phyloP scores from a whole-genome alignment of 2,329 filamentous ascomycete species.

The Hypomyces rosellus region DNA sequence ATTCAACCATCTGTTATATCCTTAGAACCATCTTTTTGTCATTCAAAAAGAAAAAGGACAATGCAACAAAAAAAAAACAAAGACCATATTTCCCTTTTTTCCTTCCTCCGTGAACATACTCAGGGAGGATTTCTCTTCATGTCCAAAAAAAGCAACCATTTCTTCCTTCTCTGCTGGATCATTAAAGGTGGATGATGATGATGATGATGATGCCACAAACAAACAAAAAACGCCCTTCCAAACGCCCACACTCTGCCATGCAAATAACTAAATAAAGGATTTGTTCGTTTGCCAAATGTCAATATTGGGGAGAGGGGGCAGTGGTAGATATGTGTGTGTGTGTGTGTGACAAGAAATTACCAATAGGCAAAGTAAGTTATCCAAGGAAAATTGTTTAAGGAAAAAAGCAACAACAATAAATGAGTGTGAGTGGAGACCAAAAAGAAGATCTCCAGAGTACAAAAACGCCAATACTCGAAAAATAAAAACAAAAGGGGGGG shows the following conservation, averaged over 20 bases:
- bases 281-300: no score
- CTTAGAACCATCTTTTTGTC: no score
- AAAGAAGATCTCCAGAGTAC: neutral
- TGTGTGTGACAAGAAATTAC: no score
- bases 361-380: neutral
- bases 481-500: neutral
- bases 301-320: no score
- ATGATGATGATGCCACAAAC: neutral
- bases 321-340: no score
- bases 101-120: neutral
- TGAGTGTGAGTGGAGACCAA: neutral
- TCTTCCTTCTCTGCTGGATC: neutral
- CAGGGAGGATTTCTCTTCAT: neutral
- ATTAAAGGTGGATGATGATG: neutral
- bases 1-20: neutral
- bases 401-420: neutral
- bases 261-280: no score
- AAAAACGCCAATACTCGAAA: slow-evolving; percentile 2
- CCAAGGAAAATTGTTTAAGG: neutral
- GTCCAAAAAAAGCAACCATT: neutral
- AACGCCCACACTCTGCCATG: no score
- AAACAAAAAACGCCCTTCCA: no score
- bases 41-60: no score
- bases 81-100: no score
- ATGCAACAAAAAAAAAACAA: no score